These are phyloP conservation scores for Sphaerulina vaccinii DNA, from an alignment of 2,329 filamentous ascomycete species.

Conservation along the genomic window DNA sequence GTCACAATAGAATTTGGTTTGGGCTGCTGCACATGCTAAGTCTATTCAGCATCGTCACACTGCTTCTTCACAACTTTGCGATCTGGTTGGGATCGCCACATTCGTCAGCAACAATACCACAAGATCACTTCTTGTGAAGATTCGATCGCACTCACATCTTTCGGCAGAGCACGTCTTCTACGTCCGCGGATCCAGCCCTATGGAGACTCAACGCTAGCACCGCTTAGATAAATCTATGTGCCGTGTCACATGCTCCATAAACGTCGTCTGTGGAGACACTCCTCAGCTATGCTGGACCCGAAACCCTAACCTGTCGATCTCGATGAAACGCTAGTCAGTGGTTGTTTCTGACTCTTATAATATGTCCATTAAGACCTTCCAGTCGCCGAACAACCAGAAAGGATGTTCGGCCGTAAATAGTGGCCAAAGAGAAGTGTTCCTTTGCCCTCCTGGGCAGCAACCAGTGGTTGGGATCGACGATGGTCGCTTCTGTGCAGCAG, in stretches of 20 bases:
- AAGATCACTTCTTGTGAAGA: neutral
- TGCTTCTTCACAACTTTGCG: neutral
- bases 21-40: neutral
- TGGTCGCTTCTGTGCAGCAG: too few species aligned
- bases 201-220: neutral
- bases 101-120: neutral
- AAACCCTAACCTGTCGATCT: neutral
- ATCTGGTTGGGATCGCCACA: neutral
- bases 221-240: neutral
- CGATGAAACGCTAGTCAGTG: too few species aligned
- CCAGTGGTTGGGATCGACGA: too few species aligned
- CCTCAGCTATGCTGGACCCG: neutral
- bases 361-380: too few species aligned
- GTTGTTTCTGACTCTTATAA: too few species aligned
- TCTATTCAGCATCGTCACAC: neutral
- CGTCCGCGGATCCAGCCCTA: neutral
- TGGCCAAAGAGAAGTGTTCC: too few species aligned
- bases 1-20: neutral
- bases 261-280: neutral
- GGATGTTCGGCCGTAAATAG: too few species aligned
- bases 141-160: neutral
- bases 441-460: too few species aligned
- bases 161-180: neutral
- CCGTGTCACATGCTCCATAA: too few species aligned
- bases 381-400: too few species aligned